Percentiles rank a stretch among this genome's conserved stretches.
Conservation (phyloP, 257 asterid genomes). For the Jacaranda mimosifolia region DNA sequence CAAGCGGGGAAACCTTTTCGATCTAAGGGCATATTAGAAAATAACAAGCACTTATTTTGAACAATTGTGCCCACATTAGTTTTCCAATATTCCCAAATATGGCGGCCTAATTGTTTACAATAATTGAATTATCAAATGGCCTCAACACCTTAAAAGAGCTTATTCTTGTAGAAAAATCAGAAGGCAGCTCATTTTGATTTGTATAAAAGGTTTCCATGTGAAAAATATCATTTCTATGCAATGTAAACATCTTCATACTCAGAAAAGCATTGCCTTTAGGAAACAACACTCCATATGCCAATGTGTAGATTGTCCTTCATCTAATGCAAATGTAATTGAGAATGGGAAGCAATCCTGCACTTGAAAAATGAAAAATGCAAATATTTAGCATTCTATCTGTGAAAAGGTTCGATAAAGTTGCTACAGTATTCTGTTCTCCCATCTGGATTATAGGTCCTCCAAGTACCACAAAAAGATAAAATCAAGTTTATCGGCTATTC, state of each 20-base stretch:
- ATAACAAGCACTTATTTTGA: background rate
- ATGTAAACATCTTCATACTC: slow-evolving; percentile 68
- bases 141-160: slow-evolving; percentile 70
- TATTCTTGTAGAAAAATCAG: slow-evolving; percentile 66
- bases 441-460: slow-evolving; percentile 17
- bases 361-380: slow-evolving; percentile 58
- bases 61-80: background rate
- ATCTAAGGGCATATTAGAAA: background rate
- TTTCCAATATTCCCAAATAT: slow-evolving; percentile 12
- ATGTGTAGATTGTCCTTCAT: slow-evolving; percentile 58
- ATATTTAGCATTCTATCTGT: slow-evolving; percentile 28
- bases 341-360: slow-evolving; percentile 92
- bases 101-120: background rate
- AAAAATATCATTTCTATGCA: slow-evolving; percentile 72
- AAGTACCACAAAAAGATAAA: slow-evolving; percentile 28
- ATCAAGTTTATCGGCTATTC: background rate
- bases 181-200: slow-evolving; percentile 77
- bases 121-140: slow-evolving; percentile 18
- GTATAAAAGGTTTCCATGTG: slow-evolving; percentile 72
- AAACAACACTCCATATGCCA: slow-evolving; percentile 63
- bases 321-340: slow-evolving; percentile 80
- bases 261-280: slow-evolving; percentile 78
- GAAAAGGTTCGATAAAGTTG: background rate
- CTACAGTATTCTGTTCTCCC: slow-evolving; percentile 19
- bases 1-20: background rate